Base-by-base conservation (phyloP, 148 eudicot species). In the Vaccinium corymbosum region DNA sequence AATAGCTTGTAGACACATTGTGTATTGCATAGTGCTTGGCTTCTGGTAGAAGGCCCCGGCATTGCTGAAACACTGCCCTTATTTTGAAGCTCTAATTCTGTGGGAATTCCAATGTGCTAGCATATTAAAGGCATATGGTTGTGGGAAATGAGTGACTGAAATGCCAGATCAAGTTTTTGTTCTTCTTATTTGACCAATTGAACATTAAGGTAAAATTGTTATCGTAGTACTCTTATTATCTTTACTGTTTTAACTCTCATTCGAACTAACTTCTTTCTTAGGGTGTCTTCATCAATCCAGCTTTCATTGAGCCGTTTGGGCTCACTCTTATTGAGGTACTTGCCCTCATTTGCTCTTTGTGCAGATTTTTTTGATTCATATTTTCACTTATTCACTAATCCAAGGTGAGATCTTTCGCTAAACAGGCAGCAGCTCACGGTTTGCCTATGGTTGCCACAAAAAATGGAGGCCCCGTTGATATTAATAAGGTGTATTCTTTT, bases 391-490 rank as follows among this genome's bases (percentile, higher is more conserved):
- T 48, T 56, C 5, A 38, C 25, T 83, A 48, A 79, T 20, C 17
- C 73, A 79, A 57, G 64, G 78, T 20, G 55, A 68, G 80, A 59
- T 56, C 48, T 79, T 81, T 49, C 2, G 48, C 82, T 84, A 76
- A 82, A 81, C 94, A 95, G 98, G 98, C 98, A 80, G 98, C 98
- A 85, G 95, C 95, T 86, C 89, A 93, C 89, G 98, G 98, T 59
- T 85, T 95, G 84, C 98, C 98, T 17, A 94, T 94, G 87, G 98
- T 94, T 61, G 97, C 98, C 74, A 95, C 98, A 0, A 93, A 90
- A 87, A 95, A 95, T 87, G 98, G 98, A 84, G 98, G 98, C 71
- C 98, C 98, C 64, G 98, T 95, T 78, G 98, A 95, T 81, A 94
- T 95, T 81, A 94, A 92, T 53, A 84, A 91, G 91, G 98, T 94